Conservation (phyloP, 768 basidiomycete species). For the Pulveroboletus sp. region DNA sequence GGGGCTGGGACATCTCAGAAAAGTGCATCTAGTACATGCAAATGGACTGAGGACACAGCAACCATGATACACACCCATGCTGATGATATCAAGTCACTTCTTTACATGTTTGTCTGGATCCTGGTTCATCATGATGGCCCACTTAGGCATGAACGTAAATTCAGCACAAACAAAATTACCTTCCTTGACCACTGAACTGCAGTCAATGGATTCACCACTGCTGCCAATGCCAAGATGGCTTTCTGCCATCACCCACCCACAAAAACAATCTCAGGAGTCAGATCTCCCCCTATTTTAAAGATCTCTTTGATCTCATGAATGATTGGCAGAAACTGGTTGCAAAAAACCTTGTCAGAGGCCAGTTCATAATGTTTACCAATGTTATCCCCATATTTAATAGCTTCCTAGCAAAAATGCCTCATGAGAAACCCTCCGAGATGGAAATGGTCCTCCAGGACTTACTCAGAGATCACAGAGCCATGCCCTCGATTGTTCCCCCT, state of each 20-base stretch:
- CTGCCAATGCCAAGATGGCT: neutral
- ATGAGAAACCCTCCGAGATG: neutral
- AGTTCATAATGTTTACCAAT: neutral
- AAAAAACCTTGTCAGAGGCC: no score
- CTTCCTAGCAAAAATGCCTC: neutral
- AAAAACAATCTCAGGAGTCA: neutral
- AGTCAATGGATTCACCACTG: neutral
- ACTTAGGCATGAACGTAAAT: neutral
- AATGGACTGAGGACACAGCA: no score
- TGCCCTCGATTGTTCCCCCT: neutral
- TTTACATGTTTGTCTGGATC: neutral
- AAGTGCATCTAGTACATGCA: neutral
- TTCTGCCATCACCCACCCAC: neutral
- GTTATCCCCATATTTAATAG: neutral
- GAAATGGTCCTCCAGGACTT: neutral
- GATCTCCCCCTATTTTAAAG: neutral
- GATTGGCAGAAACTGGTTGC: no score
- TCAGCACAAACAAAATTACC: neutral
- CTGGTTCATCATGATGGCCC: neutral
- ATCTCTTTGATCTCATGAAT: no score
- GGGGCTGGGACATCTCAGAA: neutral
- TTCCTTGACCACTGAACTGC: neutral
- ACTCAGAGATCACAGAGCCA: no score
- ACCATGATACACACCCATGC: neutral
- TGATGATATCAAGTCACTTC: neutral